phyloP scores from a whole-genome alignment of 1,284 basidiomycete species.

The Leccinum variabile region DNA sequence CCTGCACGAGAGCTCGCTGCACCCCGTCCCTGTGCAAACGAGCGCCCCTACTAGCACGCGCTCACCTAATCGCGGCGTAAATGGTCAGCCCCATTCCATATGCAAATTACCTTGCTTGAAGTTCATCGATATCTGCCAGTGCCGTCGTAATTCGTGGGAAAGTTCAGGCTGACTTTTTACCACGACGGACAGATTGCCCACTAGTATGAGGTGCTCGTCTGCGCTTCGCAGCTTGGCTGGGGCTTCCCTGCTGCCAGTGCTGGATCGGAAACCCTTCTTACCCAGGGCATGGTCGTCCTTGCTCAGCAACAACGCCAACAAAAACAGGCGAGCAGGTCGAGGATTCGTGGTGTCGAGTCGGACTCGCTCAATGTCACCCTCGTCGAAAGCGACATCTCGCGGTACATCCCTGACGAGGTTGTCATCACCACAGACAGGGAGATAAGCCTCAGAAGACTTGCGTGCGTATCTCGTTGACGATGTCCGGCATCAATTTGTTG shows the following conservation, averaged over 20 bases:
- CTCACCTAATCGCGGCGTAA: too few species aligned
- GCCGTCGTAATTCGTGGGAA: too few species aligned
- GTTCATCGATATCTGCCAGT: too few species aligned
- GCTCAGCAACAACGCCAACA: slow-evolving; percentile 31
- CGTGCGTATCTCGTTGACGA: slow-evolving; percentile 20
- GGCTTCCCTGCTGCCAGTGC: slow-evolving; percentile 23
- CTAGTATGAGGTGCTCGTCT: slow-evolving; percentile 35
- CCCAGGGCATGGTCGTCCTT: slow-evolving; percentile 35
- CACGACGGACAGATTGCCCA: slow-evolving; percentile 19
- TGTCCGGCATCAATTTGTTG: slow-evolving; percentile 1
- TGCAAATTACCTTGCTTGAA: too few species aligned
- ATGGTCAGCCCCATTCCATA: too few species aligned
- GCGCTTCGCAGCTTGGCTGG: slow-evolving; percentile 36
- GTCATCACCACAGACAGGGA: slow-evolving; percentile 18
- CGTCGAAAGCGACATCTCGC: slow-evolving; percentile 30
- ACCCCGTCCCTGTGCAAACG: too few species aligned
- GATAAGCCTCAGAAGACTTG: slow-evolving; percentile 23
- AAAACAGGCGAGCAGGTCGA: slow-evolving; percentile 2
- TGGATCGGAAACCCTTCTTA: slow-evolving; percentile 13
- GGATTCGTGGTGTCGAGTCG: slow-evolving; percentile 7
- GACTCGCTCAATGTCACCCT: slow-evolving; percentile 32
- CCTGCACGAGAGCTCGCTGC: too few species aligned
- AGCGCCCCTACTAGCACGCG: too few species aligned
- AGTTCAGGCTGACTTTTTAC: slow-evolving; percentile 1
- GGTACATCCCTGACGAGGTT: slow-evolving; percentile 23